Conservation (phyloP, 257 asterid genomes). For the Lantana camara region DNA sequence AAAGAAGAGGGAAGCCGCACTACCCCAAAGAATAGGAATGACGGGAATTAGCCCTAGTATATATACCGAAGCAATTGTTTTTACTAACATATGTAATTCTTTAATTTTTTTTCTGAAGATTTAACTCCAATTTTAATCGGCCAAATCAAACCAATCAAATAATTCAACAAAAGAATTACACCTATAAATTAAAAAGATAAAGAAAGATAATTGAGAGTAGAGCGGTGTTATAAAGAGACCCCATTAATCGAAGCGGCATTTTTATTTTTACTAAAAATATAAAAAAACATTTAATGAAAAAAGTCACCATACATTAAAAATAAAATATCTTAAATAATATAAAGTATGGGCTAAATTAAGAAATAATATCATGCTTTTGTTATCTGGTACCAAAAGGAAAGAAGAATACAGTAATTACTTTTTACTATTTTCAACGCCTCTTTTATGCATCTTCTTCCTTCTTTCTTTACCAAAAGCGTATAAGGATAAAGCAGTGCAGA, state of each 20-base stretch:
- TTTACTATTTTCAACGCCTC: constrained; percentile 15
- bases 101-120: no score
- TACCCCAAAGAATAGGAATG: no score
- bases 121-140: no score
- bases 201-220: constrained; percentile 11
- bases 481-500: constrained; percentile 41
- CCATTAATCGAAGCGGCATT: constrained; percentile 30
- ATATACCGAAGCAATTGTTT: no score
- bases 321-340: no score
- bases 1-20: no score
- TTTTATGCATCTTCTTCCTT: constrained; percentile 34
- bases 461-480: constrained; percentile 49
- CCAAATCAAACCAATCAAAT: no score
- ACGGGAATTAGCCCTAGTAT: no score
- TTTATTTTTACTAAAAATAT: no score
- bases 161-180: background rate
- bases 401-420: constrained; percentile 20
- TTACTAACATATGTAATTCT: no score
- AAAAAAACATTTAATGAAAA: no score
- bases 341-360: background rate
- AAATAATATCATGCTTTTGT: background rate
- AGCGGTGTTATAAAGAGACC: constrained; percentile 26
- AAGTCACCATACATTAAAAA: no score
- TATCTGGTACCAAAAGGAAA: constrained; percentile 12
- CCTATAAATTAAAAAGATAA: constrained; percentile 13